Evolutionary conservation across 2,329 filamentous ascomycete genomes (phyloP), one percentile per base, ranked within the genome.

Genomic region (Cladophialophora immunda): DNA sequence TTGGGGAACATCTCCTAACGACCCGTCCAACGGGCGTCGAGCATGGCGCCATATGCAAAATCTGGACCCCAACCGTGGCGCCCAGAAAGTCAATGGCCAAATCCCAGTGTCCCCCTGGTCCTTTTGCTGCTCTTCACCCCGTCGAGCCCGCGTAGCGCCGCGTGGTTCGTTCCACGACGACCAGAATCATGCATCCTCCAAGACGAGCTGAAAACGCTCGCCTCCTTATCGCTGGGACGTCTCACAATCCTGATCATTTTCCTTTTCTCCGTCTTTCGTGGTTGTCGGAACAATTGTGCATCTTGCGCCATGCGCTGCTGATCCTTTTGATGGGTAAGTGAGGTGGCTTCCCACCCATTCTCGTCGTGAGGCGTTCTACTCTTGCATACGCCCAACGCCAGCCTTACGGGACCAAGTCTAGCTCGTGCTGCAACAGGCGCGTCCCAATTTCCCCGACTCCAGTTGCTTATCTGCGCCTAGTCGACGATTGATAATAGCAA

Each of bases 361-460:
- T 27, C 11, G 6, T 22, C 25, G 17, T 30, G 30, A 30, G 11
- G 52, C 17, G 27, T n/a, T n/a, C 52, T 55, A 3, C 15, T 19
- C 27, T 5, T 55, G 17, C 27, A 30, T 30, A 11, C 27, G 52
- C 27, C 17, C 19, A 55, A 55, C 27, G 19, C 27, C 59, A 32
- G 58, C 53, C 58, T 62, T 58, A 61, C 58, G 45, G 32, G 38
- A 54, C 58, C 25, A 41, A 58, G 53, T 66, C 52, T 66, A 66
- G 64, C 64, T 54, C 58, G 38, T 30, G 64, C 38, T 53, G 30
- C 25, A 62, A 38, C 47, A 17, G 15, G 45, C 34, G 57, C 32
- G 34, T 47, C 52, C 38, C 38, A 66, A 62, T 66, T 38, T 66
- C 64, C 53, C 56, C 41, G 53, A 62, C 52, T 19, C 50, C 29